A percentile compares a stretch with the other conserved stretches of the same genome.
Conservation (phyloP, 495 filamentous ascomycete species). For the Friedmanniomyces simplex region DNA sequence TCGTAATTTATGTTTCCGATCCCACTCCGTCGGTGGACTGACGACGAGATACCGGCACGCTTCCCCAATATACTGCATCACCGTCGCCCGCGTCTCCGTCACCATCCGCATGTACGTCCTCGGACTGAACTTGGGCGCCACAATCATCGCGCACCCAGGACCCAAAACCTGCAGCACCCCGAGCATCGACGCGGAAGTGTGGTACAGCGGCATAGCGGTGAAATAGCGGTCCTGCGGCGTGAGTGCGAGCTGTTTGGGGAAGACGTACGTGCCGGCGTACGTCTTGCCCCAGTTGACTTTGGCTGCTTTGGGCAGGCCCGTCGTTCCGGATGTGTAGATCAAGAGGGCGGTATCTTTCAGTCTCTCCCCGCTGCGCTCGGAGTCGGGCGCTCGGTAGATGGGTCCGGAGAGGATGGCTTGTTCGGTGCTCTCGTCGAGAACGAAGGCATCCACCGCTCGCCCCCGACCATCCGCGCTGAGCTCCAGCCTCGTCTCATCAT, state of each 20-base stretch:
- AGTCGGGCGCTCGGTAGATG: slow-evolving; percentile 48
- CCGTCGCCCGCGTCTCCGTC: slow-evolving; percentile 58
- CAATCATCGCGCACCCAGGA: slow-evolving; percentile 52
- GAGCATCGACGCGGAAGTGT: slow-evolving; percentile 68
- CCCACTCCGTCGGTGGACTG: slow-evolving; percentile 58
- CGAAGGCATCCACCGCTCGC: slow-evolving; percentile 8
- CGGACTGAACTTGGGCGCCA: slow-evolving; percentile 76
- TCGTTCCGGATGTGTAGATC: slow-evolving; percentile 78
- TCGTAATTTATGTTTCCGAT: slow-evolving; percentile 65
- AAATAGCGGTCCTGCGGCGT: slow-evolving; percentile 61
- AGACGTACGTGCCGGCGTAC: slow-evolving; percentile 43
- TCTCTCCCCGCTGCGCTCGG: slow-evolving; percentile 41
- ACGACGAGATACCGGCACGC: slow-evolving; percentile 83
- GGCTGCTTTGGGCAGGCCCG: slow-evolving; percentile 83
- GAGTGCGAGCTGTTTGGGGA: slow-evolving; percentile 46
- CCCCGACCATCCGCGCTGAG: slow-evolving; percentile 22
- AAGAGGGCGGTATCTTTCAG: slow-evolving; percentile 56
- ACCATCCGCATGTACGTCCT: slow-evolving; percentile 75
- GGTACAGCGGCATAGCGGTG: slow-evolving; percentile 93
- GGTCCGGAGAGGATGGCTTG: slow-evolving; percentile 1
- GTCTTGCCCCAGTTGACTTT: slow-evolving; percentile 71
- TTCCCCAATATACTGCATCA: slow-evolving; percentile 93
- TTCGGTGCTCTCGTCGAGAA: slow-evolving; percentile 5
- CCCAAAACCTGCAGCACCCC: slow-evolving; percentile 52
- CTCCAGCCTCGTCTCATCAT: slow-evolving; percentile 39